Evolutionary conservation across 1,139 yeast species (phyloP).

Genomic region (Yamadazyma oceani): DNA sequence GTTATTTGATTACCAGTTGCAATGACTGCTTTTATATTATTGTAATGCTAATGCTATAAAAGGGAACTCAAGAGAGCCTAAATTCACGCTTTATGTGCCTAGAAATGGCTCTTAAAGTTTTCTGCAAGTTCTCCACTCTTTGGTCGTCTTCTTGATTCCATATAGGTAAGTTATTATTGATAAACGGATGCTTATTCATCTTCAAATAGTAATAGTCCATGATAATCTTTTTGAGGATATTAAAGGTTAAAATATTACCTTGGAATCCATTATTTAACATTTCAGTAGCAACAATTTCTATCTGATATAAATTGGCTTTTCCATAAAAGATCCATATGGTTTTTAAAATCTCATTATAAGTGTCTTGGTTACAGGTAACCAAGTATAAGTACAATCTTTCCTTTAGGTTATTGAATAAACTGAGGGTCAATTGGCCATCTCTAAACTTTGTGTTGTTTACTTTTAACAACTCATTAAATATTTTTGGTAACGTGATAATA

Average conservation of each 20-base stretch:
- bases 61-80: too few species aligned
- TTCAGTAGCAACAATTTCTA: conserved; percentile 36
- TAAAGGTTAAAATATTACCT: conserved; percentile 39
- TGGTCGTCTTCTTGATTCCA: conserved; percentile 41
- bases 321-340: conserved; percentile 43
- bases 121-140: conserved; percentile 30
- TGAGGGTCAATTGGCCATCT: conserved; percentile 38
- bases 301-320: conserved; percentile 33
- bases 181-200: conserved; percentile 23
- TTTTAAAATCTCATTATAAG: conserved; percentile 41
- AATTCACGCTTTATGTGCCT: conserved; percentile 1
- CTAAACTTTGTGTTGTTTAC: conserved; percentile 26
- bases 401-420: conserved; percentile 38
- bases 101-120: conserved; percentile 15
- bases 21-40: too few species aligned
- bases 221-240: conserved; percentile 37
- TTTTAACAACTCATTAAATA: conserved; percentile 35
- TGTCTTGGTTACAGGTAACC: conserved; percentile 40
- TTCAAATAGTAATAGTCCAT: conserved; percentile 37
- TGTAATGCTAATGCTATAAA: too few species aligned
- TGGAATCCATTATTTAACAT: conserved; percentile 45
- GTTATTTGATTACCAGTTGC: too few species aligned
- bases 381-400: conserved; percentile 34
- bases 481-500: conserved; percentile 36
- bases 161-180: conserved; percentile 24